Evolutionary conservation across 345 rosid genomes (phyloP), one percentile per base, ranked within the genome.

Genomic region (Anacardium occidentale): DNA sequence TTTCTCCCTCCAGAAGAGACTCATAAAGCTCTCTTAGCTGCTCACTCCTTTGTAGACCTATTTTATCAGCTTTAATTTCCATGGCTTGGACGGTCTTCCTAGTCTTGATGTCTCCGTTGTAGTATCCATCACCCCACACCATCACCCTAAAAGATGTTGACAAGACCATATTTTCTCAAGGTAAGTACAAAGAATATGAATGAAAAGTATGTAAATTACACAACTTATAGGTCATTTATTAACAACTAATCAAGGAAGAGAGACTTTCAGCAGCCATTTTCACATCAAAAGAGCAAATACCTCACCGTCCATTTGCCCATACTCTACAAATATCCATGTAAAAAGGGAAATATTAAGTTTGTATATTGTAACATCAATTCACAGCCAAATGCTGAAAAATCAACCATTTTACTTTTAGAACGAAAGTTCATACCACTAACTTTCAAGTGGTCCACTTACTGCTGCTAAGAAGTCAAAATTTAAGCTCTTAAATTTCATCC

Each of bases 51-150:
- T 92, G 93, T 68, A 92, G 74, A 22, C 89, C 98, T 26, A 79
- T 66, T 81, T 83, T 83, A 79, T 88, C 90, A n/a, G 86, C 69
- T 78, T 81, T 82, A 69, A 83, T 75, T 56, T 87, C 90, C 76
- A 81, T 55, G 13, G 77, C 78, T 53, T 83, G 86, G n/a, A 84
- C 81, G 52, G 93, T 88, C 83, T 92, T 95, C 88, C 90, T 88
- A 48, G 94, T 92, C 88, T 88, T 95, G 70, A 89, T 90, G 75
- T 92, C 99, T 66, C 99, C 99, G 84, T 92, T 92, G 76, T 91
- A 91, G 77, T 83, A 91, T 63, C 99, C 99, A 79, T 87, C 91
- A 53, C 82, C 83, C 98, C 99, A 95, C 78, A 86, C 89, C 74
- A 95, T 80, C 62, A 75, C 89, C 85, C 98, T 92, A 74, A 14